Conservation (phyloP, 192 early-diverging fungal genomes). For the Coemansia sp. region DNA sequence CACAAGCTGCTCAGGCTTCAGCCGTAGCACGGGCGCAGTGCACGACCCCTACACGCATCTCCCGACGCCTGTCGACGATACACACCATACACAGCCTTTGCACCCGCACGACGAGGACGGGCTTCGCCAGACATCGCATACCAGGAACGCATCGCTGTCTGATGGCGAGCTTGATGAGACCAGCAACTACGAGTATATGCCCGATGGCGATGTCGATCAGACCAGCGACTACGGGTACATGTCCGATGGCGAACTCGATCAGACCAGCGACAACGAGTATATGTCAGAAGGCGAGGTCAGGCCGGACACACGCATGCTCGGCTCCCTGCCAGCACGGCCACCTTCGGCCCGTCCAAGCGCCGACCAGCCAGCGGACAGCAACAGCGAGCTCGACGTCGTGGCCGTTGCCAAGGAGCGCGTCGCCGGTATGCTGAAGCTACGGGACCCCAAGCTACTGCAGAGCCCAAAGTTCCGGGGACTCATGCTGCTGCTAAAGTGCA, state of each 20-base stretch:
- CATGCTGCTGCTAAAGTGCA: slow-evolving; percentile 38
- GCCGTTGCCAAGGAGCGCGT: slow-evolving; percentile 28
- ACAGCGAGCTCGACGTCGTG: slow-evolving; percentile 13
- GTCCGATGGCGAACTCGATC: slow-evolving; percentile 31
- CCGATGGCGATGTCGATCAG: slow-evolving; percentile 23
- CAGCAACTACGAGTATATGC: slow-evolving; percentile 3
- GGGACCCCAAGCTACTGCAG: slow-evolving; percentile 31
- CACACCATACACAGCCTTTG: not conserved
- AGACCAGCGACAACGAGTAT: not conserved
- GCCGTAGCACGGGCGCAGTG: not conserved
- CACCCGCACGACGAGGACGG: not conserved
- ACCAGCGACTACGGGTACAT: slow-evolving; percentile 2
- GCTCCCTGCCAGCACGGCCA: not conserved
- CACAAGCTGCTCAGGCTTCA: not conserved
- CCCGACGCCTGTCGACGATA: not conserved
- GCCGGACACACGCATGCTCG: not conserved
- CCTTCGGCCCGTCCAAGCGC: not conserved
- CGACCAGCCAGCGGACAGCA: not conserved
- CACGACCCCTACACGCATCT: not conserved
- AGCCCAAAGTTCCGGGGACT: slow-evolving; percentile 21
- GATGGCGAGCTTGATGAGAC: slow-evolving; percentile 23
- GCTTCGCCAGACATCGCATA: not conserved
- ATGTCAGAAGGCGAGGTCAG: slow-evolving; percentile 25
- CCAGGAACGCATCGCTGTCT: slow-evolving; percentile 10
- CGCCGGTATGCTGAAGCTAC: slow-evolving; percentile 14